Evolutionary conservation across 202 grass and related monocot species (phyloP).

Genomic region (Cymbopogon flexuosus): DNA sequence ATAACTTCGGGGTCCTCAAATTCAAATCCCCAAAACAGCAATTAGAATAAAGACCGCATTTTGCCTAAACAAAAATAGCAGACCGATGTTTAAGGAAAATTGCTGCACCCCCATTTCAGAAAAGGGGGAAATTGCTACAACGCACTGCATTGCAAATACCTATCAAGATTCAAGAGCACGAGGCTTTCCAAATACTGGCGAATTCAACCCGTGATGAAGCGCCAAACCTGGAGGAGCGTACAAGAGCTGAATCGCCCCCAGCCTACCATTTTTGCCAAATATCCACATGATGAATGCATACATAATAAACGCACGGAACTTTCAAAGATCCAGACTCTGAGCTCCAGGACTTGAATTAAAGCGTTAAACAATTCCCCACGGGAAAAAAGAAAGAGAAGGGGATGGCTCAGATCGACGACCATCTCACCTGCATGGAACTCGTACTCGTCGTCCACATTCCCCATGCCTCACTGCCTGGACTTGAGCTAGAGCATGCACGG

Average conservation of each 20-base stretch:
- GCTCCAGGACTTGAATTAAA: constrained; percentile 7
- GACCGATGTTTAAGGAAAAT: background rate
- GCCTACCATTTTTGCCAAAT: background rate
- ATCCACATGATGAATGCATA: background rate
- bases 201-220: background rate
- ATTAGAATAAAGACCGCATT: background rate
- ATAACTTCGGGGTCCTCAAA: constrained; percentile 5
- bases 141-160: constrained; percentile 1
- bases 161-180: constrained; percentile 4
- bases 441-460: constrained; percentile 52
- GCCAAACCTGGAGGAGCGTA: constrained; percentile 18
- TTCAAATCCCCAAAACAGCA: background rate
- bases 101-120: background rate
- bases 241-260: constrained; percentile 7
- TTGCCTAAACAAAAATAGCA: background rate
- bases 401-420: constrained; percentile 38
- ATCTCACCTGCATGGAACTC: constrained; percentile 49
- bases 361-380: constrained; percentile 11
- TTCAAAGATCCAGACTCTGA: constrained; percentile 37
- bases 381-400: background rate
- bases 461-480: constrained; percentile 48
- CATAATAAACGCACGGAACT: background rate
- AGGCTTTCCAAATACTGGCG: background rate
- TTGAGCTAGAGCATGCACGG: constrained; percentile 12
- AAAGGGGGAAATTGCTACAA: background rate